These are phyloP conservation scores for Lepiota venenata DNA, from an alignment of 768 basidiomycete genomes.

Conservation along the genomic window DNA sequence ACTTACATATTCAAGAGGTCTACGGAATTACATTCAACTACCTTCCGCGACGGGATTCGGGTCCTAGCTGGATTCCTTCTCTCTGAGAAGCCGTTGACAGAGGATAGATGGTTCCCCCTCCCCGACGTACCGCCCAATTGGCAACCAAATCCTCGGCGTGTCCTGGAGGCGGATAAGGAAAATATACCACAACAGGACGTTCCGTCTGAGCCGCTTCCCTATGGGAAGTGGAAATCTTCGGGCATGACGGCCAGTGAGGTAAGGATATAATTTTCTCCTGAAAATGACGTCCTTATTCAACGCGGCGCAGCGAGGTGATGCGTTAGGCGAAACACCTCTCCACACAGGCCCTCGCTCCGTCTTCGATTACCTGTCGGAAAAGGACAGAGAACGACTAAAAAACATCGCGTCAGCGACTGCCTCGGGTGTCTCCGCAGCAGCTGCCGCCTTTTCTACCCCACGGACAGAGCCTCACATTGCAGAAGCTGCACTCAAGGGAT, in stretches of 20 bases:
- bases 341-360: slow-evolving; percentile 74
- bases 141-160: slow-evolving; percentile 77
- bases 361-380: slow-evolving; percentile 92
- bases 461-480: slow-evolving; percentile 75
- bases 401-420: slow-evolving; percentile 38
- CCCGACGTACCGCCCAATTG: slow-evolving; percentile 83
- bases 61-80: slow-evolving; percentile 77
- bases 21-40: slow-evolving; percentile 15
- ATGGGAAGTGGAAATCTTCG: slow-evolving; percentile 48
- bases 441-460: slow-evolving; percentile 31
- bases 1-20: slow-evolving; percentile 32
- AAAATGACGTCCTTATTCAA: background rate
- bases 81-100: slow-evolving; percentile 60
- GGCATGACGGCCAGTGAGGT: slow-evolving; percentile 73
- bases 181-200: slow-evolving; percentile 27
- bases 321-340: slow-evolving; percentile 80
- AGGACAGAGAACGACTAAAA: slow-evolving; percentile 84
- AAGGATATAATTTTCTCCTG: slow-evolving; percentile 20
- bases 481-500: slow-evolving; percentile 82
- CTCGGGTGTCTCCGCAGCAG: slow-evolving; percentile 18
- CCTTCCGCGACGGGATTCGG: slow-evolving; percentile 72
- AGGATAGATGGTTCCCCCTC: slow-evolving; percentile 78
- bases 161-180: slow-evolving; percentile 64
- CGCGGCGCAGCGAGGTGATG: slow-evolving; percentile 62
- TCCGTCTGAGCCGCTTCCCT: slow-evolving; percentile 23